Base-by-base conservation (phyloP, 2,329 filamentous ascomycete species). In the Periconia sp. region DNA sequence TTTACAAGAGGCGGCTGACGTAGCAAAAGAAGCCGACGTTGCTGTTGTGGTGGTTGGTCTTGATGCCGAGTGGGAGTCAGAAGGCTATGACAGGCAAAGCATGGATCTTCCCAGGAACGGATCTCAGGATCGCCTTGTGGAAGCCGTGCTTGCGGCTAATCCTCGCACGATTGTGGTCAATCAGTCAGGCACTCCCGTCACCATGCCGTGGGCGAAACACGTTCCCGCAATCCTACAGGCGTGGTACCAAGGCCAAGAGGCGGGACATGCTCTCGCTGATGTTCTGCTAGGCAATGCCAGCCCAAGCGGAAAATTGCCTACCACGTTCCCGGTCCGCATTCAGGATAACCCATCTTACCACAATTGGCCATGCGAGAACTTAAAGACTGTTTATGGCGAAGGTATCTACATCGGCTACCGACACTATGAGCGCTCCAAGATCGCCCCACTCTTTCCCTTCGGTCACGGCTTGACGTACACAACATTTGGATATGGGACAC, bases 201-300 rank as follows among this genome's bases (percentile, higher is more conserved):
- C 78, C 4, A 84, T 88, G 84, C 85, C 86, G 12, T 91, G 86
- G 87, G 81, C 76, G 1, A 74, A 82, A 50, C 69, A 76, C 16
- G 83, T 86, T 3, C 80, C 85, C 3, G 81, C 84, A 1, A 83
- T 90, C 21, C 61, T 91, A 1, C 86, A 90, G 61, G 80, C 88
- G 6, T 94, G 88, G 88, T 94, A 91, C 59, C 87, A 88, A 47
- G 89, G 89, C n/a, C 89, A 94, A 59, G 89, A 94, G 72, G 87
- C 86, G 4, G 89, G 89, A 5, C 90, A 92, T 61, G 85, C 84
- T 9, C 86, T 95, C 48, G 88, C 87, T 0, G 88, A 92, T 53
- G 78, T 92, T 1, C 75, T 92, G 0, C 88, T 89, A 51, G 87
- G 88, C 34, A 80, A 85, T 48, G 79, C 82, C 33, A 91, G 88